A percentile compares a stretch with the other conserved stretches of the same genome.
Conservation (phyloP, 2,329 filamentous ascomycete genomes). For the Sclerotinia sclerotiorum region DNA sequence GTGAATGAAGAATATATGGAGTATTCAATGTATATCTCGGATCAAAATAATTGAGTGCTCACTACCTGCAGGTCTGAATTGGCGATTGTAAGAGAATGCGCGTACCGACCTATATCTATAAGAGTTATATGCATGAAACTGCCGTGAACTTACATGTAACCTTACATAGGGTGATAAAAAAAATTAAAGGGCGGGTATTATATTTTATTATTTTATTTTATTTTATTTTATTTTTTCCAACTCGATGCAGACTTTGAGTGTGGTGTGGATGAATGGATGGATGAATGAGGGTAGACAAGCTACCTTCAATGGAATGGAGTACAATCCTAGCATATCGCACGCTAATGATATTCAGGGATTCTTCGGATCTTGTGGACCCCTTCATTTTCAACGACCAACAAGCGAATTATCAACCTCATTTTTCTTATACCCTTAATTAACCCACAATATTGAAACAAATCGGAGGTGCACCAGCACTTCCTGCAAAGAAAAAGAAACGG, state of each 20-base stretch:
- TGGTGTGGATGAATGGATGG: background rate
- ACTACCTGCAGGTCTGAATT: conserved; percentile 9
- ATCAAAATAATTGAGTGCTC: background rate
- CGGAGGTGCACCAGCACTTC: background rate
- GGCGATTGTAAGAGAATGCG: conserved; percentile 15
- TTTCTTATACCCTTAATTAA: background rate
- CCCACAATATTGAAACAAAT: background rate
- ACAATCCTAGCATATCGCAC: background rate
- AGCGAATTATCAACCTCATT: conserved; percentile 2
- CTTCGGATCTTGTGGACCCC: conserved; percentile 1
- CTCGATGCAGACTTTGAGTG: background rate
- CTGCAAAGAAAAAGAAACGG: background rate
- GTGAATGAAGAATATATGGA: conserved; percentile 9
- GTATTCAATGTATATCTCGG: conserved; percentile 6
- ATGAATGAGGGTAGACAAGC: conserved; percentile 1
- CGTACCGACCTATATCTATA: conserved; percentile 18
- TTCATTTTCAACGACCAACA: background rate
- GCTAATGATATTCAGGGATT: conserved; percentile 12
- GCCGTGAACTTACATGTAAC: conserved; percentile 14
- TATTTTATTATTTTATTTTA: background rate
- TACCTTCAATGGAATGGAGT: background rate
- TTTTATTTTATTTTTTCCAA: too few relatives aligned
- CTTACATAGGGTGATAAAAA: background rate
- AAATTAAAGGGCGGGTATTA: background rate
- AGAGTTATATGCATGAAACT: background rate